phyloP scores from a whole-genome alignment of 345 rosid genomes.

The Balakata baccata region DNA sequence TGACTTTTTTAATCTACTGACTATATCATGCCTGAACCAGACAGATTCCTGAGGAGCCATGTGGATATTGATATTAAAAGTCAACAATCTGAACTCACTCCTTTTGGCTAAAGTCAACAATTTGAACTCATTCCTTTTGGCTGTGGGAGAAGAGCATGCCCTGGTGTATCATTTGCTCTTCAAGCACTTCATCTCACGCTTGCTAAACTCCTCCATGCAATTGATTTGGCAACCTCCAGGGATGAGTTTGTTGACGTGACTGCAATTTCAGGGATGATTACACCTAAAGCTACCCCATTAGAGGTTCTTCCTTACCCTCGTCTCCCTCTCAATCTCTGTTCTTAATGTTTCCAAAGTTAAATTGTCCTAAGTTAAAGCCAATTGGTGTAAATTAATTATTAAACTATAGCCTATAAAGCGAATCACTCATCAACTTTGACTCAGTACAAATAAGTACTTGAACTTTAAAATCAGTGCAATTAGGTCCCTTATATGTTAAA shows the following conservation, averaged over 20 bases:
- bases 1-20: too few species aligned
- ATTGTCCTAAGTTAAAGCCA: neutral
- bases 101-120: constrained; percentile 20
- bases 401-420: too few species aligned
- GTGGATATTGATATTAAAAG: constrained; percentile 22
- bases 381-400: too few species aligned
- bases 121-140: constrained; percentile 27
- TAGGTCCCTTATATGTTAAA: too few species aligned
- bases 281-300: constrained; percentile 21
- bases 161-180: constrained; percentile 13
- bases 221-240: constrained; percentile 7
- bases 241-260: too few species aligned
- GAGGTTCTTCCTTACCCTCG: constrained; percentile 19
- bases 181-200: constrained; percentile 13
- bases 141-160: constrained; percentile 17
- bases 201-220: constrained; percentile 9
- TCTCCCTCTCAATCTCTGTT: constrained; percentile 6
- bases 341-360: neutral
- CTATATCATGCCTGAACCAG: too few species aligned
- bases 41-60: constrained; percentile 24
- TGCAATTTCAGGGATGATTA: neutral
- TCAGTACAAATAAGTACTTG: too few species aligned
- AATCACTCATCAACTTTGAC: too few species aligned
- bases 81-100: constrained; percentile 17
- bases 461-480: too few species aligned